Percentiles rank a stretch among this genome's conserved stretches.
Evolutionary conservation across 768 basidiomycete genomes (phyloP).

Genomic region (Boletellus ananiceps): DNA sequence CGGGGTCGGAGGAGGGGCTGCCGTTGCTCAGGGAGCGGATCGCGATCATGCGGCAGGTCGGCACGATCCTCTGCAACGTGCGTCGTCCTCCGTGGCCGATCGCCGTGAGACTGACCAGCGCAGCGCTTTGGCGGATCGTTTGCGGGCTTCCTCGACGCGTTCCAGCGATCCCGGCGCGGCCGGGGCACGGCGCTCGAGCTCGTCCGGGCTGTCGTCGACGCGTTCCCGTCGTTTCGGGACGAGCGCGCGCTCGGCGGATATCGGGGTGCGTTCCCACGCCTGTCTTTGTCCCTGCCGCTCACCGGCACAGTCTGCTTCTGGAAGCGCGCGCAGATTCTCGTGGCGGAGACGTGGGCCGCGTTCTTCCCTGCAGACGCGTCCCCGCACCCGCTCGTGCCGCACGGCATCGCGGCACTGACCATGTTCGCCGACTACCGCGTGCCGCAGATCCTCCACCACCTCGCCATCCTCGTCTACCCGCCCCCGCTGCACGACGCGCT

Average conservation of each 20-base stretch:
- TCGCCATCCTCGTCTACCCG: slow-evolving; percentile 72
- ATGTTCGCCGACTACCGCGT: slow-evolving; percentile 96
- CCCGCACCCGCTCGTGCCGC: slow-evolving; percentile 72
- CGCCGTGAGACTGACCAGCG: slow-evolving; percentile 3
- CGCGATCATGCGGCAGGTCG: slow-evolving; percentile 73
- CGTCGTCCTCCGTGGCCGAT: slow-evolving; percentile 24
- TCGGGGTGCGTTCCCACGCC: slow-evolving; percentile 43
- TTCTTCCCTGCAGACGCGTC: slow-evolving; percentile 60
- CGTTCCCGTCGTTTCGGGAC: slow-evolving; percentile 76
- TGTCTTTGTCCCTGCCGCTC: neutral
- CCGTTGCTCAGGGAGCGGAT: slow-evolving; percentile 72
- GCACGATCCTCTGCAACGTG: slow-evolving; percentile 65
- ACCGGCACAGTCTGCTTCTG: slow-evolving; percentile 62
- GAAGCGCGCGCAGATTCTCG: slow-evolving; percentile 89
- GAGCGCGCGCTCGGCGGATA: slow-evolving; percentile 53
- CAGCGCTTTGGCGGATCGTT: slow-evolving; percentile 72
- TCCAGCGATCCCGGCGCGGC: slow-evolving; percentile 47
- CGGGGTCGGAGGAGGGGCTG: slow-evolving; percentile 55
- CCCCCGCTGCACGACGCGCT: slow-evolving; percentile 52
- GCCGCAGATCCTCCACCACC: slow-evolving; percentile 85
- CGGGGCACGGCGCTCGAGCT: slow-evolving; percentile 68
- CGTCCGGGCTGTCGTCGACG: slow-evolving; percentile 62
- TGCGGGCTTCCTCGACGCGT: slow-evolving; percentile 57
- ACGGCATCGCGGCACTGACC: slow-evolving; percentile 64
- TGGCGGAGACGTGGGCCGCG: slow-evolving; percentile 90